Conservation (phyloP, 1,139 yeast species). For the Pneumocystis carinii region DNA sequence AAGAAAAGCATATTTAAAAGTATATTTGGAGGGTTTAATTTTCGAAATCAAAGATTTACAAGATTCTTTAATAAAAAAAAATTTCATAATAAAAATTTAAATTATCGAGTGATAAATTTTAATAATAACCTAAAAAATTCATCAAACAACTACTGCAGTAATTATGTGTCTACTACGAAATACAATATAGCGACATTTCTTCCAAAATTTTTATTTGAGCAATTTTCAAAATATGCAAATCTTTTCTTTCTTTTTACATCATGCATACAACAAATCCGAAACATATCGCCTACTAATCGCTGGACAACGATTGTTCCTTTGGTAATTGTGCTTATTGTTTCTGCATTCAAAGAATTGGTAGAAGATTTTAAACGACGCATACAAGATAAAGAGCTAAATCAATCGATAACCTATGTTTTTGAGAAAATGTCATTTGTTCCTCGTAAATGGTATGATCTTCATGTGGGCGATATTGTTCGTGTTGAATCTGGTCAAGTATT, state of each 20-base stretch:
- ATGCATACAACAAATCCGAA: slow-evolving; percentile 89
- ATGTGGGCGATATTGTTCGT: slow-evolving; percentile 81
- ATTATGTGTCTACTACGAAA: slow-evolving; percentile 91
- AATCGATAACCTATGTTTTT: slow-evolving; percentile 58
- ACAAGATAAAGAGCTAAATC: slow-evolving; percentile 81
- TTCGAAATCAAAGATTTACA: not conserved
- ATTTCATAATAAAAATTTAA: not conserved
- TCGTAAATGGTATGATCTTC: slow-evolving; percentile 73
- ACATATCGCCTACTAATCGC: slow-evolving; percentile 90
- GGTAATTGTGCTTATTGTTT: slow-evolving; percentile 65
- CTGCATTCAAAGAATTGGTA: slow-evolving; percentile 78
- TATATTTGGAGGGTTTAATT: not conserved
- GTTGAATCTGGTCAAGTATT: slow-evolving; percentile 79
- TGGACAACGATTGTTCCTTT: slow-evolving; percentile 91
- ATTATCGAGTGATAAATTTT: slow-evolving; percentile 41
- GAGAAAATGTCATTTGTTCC: slow-evolving; percentile 51
- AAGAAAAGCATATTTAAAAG: not conserved
- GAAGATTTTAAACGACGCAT: slow-evolving; percentile 81
- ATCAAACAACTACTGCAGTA: slow-evolving; percentile 50
- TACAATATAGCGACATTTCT: slow-evolving; percentile 85
- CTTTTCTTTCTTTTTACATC: slow-evolving; percentile 87
- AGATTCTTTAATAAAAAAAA: not conserved
- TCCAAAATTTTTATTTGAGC: slow-evolving; percentile 90
- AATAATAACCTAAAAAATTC: slow-evolving; percentile 45
- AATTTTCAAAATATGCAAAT: slow-evolving; percentile 93